Conservation (phyloP, 768 basidiomycete species). For the Russula virescens region DNA sequence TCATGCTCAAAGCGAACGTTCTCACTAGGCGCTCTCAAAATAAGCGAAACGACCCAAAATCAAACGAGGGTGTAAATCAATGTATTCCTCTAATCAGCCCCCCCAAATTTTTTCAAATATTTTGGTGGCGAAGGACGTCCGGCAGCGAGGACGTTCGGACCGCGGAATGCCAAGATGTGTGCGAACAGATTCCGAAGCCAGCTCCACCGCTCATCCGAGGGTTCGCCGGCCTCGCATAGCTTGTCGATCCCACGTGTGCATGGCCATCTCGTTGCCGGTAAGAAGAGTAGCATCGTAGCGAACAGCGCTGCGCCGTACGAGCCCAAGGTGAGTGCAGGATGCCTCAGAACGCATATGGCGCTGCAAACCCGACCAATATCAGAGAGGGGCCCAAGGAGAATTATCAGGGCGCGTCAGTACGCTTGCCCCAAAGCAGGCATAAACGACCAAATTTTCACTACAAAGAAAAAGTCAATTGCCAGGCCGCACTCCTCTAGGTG, state of each 20-base stretch:
- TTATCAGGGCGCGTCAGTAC: not conserved
- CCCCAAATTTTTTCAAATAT: not conserved
- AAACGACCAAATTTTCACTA: slow-evolving; percentile 31
- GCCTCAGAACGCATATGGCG: slow-evolving; percentile 65
- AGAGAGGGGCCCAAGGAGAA: slow-evolving; percentile 60
- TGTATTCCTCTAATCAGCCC: no score
- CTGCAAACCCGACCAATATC: slow-evolving; percentile 47
- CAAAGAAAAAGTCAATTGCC: slow-evolving; percentile 56
- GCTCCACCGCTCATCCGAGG: slow-evolving; percentile 29
- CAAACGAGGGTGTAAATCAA: not conserved
- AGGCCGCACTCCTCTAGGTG: slow-evolving; percentile 53
- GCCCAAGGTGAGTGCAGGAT: slow-evolving; percentile 47
- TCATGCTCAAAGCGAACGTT: slow-evolving; percentile 28
- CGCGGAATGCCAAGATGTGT: slow-evolving; percentile 46
- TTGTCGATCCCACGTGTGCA: slow-evolving; percentile 51
- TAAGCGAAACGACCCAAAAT: slow-evolving; percentile 6
- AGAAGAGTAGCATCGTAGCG: slow-evolving; percentile 37
- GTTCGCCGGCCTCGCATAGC: slow-evolving; percentile 12
- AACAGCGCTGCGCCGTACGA: slow-evolving; percentile 37
- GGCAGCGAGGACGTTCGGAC: slow-evolving; percentile 51
- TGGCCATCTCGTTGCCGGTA: slow-evolving; percentile 69
- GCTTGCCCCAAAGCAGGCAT: no score
- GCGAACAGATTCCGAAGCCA: slow-evolving; percentile 53
- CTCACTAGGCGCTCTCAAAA: slow-evolving; percentile 39
- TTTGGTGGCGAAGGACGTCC: slow-evolving; percentile 37